Evolutionary conservation across 495 filamentous ascomycete genomes (phyloP).

Genomic region (Talaromyces nanjingensis): DNA sequence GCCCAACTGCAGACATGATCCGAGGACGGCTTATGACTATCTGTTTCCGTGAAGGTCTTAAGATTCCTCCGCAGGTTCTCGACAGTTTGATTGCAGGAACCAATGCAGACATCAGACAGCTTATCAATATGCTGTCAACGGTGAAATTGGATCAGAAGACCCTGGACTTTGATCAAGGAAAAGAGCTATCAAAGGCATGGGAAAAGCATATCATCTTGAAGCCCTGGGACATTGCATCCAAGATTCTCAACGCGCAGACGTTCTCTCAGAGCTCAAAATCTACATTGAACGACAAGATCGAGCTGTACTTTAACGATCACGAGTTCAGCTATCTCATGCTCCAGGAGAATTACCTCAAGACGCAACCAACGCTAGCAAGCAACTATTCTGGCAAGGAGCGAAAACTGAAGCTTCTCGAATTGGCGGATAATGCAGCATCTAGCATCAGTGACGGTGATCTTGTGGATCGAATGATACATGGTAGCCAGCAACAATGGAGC

Average conservation of each 20-base stretch:
- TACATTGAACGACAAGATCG: slow-evolving; percentile 92
- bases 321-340: slow-evolving; percentile 96
- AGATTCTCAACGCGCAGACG: slow-evolving; percentile 81
- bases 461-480: slow-evolving; percentile 96
- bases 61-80: slow-evolving; percentile 78
- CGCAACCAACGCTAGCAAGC: slow-evolving; percentile 58
- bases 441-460: slow-evolving; percentile 97
- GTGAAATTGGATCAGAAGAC: slow-evolving; percentile 75
- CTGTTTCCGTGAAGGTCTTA: slow-evolving; percentile 83
- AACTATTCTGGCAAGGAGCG: slow-evolving; percentile 55
- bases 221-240: slow-evolving; percentile 95
- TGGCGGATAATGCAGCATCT: slow-evolving; percentile 78
- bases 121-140: slow-evolving; percentile 97
- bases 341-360: slow-evolving; percentile 92
- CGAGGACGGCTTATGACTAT: slow-evolving; percentile 88
- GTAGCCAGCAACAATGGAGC: slow-evolving; percentile 95
- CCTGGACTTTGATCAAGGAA: slow-evolving; percentile 76
- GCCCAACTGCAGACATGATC: slow-evolving; percentile 83
- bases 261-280: slow-evolving; percentile 74
- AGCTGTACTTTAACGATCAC: slow-evolving; percentile 98
- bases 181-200: slow-evolving; percentile 94
- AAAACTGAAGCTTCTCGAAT: slow-evolving; percentile 72
- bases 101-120: slow-evolving; percentile 90
- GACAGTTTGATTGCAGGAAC: slow-evolving; percentile 93
- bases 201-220: slow-evolving; percentile 95